Conservation (phyloP, 495 filamentous ascomycete genomes). For the Cudoniella acicularis region DNA sequence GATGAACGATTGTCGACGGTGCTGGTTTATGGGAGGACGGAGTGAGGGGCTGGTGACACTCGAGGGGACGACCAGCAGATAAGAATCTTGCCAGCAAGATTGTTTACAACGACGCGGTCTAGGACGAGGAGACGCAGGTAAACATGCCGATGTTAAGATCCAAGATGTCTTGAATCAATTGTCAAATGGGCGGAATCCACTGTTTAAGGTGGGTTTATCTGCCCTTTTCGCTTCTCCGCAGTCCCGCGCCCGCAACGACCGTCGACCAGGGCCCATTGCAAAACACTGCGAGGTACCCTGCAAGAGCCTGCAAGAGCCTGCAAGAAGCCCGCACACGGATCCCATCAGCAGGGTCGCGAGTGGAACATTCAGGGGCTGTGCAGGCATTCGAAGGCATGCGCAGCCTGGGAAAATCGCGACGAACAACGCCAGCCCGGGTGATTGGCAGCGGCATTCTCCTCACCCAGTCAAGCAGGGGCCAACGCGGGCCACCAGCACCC, state of each 20-base stretch:
- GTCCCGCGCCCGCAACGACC: too few species aligned
- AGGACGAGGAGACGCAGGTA: background rate
- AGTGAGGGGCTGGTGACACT: too few species aligned
- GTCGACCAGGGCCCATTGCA: background rate
- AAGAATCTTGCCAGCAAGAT: too few species aligned
- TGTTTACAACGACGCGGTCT: background rate
- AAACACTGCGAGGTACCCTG: conserved; percentile 18
- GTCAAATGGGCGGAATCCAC: too few species aligned
- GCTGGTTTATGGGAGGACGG: too few species aligned
- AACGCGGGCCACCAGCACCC: too few species aligned
- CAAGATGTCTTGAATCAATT: background rate
- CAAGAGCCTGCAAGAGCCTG: too few species aligned
- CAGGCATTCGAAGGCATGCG: too few species aligned
- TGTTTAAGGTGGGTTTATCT: background rate
- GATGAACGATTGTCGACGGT: too few species aligned
- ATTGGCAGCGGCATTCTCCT: background rate
- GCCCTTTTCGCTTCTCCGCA: background rate
- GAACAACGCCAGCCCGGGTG: background rate
- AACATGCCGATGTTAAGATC: background rate
- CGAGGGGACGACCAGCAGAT: too few species aligned
- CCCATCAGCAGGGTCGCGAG: background rate
- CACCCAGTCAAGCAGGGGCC: too few species aligned
- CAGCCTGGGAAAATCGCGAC: too few species aligned
- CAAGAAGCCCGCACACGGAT: background rate
- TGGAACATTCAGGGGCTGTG: background rate